Base-by-base conservation (phyloP, 257 asterid genomes). In the Gentiana straminea region DNA sequence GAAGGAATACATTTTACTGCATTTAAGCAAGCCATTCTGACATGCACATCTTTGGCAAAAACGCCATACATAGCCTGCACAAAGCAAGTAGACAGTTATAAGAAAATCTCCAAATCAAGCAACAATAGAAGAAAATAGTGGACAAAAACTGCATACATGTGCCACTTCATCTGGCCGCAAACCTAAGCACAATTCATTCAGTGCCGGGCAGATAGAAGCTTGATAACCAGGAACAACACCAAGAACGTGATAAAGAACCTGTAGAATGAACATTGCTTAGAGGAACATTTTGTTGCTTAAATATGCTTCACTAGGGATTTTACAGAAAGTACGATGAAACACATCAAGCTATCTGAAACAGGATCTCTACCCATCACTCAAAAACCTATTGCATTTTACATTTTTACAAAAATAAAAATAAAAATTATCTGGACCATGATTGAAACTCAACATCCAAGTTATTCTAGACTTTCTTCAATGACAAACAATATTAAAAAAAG, bases 1-100 rank as follows among this genome's bases (percentile, higher is more conserved):
- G 97, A 86, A 52, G 98, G 98, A 70, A 91, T 87, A 82, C 97
- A 87, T 79, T 80, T 91, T 45, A 84, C 94, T 54, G 98, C 97
- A 68, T 80, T 81, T 70, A 91, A 81, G 88, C 98, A 91, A 41
- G 93, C 94, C 87, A 79, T 71, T 72, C 97, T 84, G 52, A 91
- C 98, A 75, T 83, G 97, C 69, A 72, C 65, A 64, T 85, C 98
- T 75, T 91, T 91, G 55, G 97, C 93, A 87, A 83, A 91, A 70
- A 91, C 71, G 68, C 98, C 98, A 59, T 65, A 67, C 39, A 91
- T 67, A 57, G 97, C 98, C 98, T 91, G 83, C 61, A 55, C 49
- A 66, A 67, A 67, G 57, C 60, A 69, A 35, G 64, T n/a, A 46
- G 70, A 41, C 47, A 53, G 44, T 49, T 69, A 57, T 54, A 43